A percentile compares a stretch with the other conserved stretches of the same genome.
These are phyloP conservation scores for Aspergillus sp. DNA, from an alignment of 2,329 filamentous ascomycete genomes.

Conservation along the genomic window DNA sequence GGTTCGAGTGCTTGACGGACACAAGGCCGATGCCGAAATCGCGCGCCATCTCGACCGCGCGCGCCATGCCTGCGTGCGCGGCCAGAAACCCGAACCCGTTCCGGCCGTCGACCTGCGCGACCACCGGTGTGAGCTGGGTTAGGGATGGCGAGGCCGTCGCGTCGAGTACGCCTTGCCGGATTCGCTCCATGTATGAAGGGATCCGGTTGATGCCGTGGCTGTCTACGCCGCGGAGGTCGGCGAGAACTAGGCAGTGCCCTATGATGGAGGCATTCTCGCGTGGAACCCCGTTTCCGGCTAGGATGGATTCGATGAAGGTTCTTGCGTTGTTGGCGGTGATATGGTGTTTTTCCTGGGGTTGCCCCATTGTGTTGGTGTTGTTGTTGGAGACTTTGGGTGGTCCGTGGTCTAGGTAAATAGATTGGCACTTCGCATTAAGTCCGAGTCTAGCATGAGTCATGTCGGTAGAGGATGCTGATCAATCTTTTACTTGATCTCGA, in stretches of 20 bases:
- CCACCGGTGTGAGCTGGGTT: conserved; percentile 57
- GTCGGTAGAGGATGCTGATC: too few relatives aligned
- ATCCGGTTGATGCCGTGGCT: conserved; percentile 71
- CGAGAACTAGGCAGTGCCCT: conserved; percentile 59
- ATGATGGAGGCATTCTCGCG: conserved; percentile 51
- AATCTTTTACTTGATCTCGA: too few relatives aligned
- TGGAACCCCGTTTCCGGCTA: conserved; percentile 46
- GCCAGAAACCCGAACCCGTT: conserved; percentile 71
- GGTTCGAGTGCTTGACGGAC: conserved; percentile 65
- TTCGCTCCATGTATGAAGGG: conserved; percentile 65
- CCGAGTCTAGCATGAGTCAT: too few relatives aligned
- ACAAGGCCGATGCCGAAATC: conserved; percentile 65
- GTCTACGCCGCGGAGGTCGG: conserved; percentile 69
- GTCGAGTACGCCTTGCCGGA: conserved; percentile 60
- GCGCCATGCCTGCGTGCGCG: conserved; percentile 55
- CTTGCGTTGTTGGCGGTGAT: conserved; percentile 4
- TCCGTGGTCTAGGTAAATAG: too few relatives aligned
- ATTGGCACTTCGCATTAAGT: too few relatives aligned
- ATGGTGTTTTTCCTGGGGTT: conserved; percentile 7
- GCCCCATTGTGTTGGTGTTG: conserved; percentile 1
- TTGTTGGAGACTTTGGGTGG: too few relatives aligned
- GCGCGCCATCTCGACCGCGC: conserved; percentile 57
- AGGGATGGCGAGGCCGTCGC: conserved; percentile 51
- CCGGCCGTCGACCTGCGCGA: conserved; percentile 56
- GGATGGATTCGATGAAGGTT: conserved; percentile 18